Evolutionary conservation across 805 yeast genomes (phyloP), one percentile per base, ranked within the genome.

Genomic region (Yamadazyma olivae): DNA sequence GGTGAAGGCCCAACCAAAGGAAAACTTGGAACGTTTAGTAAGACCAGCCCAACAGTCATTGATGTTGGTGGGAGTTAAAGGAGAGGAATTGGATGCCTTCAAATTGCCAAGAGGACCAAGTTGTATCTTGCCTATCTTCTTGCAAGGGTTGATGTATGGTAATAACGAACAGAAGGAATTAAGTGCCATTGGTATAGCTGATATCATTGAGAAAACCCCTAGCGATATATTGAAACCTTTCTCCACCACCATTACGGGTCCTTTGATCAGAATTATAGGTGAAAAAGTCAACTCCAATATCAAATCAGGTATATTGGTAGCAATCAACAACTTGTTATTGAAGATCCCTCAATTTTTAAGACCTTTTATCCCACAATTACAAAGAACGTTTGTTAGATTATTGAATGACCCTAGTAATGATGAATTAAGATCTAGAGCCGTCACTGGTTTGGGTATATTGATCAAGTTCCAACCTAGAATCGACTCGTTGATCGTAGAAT

Each of bases 351-450:
- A 83, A 54, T 86, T 87, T 57, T 72, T 93, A 59, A 78, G 91
- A 53, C 99, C 99, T 12, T 93, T 93, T 59, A 79, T 93, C 61
- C 99, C 99, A 6, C 99, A 93, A 67, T 73, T 93, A 48, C 99
- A 93, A 65, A 77, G 99, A 57, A 93, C 99, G 1, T 93, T 93
- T 65, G 95, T 91, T 27, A 84, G 95, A 56, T 85, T 96, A 2
- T 69, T 93, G 46, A 75, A 87, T 34, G 99, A 93, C 62, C 70
- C 84, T 2, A 52, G 75, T 2, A 84, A 81, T 50, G 95, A 83
- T 33, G 61, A 74, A 6, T 68, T 93, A 51, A 75, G 98, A 46
- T 60, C 78, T 5, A 77, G 95, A 44, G 96, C 99, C 10, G 97
- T 95, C 19, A 75, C 72, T 44, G 97, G 96, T 0, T 67, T 93